A percentile compares a stretch with the other conserved stretches of the same genome.
These are phyloP conservation scores for Mallotus nudiflorus DNA, from an alignment of 345 rosid species.

Conservation along the genomic window DNA sequence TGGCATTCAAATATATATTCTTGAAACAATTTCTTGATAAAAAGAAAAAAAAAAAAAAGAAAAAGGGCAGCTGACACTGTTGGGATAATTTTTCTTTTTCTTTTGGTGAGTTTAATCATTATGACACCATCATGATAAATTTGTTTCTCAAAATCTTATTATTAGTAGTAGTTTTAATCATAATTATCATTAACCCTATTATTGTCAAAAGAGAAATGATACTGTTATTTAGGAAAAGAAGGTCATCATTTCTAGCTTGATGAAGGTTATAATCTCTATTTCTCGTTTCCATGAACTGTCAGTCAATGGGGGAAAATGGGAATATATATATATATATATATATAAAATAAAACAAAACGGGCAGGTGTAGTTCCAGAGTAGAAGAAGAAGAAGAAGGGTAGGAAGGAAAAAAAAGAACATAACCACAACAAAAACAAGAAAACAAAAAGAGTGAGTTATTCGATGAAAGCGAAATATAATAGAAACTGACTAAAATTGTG, in stretches of 20 bases:
- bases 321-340: too few species aligned
- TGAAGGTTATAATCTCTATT: constrained; percentile 29
- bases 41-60: background rate
- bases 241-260: constrained; percentile 34
- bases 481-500: constrained; percentile 38
- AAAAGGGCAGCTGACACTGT: too few species aligned
- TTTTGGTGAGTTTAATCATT: too few species aligned
- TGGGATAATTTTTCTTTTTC: too few species aligned
- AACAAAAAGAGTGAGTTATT: constrained; percentile 35
- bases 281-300: constrained; percentile 41
- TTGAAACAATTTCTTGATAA: constrained; percentile 6
- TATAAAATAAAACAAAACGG: background rate
- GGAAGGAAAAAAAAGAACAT: background rate
- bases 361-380: constrained; percentile 8
- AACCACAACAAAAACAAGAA: constrained; percentile 5
- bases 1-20: constrained; percentile 10
- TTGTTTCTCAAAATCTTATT: constrained; percentile 24
- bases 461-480: constrained; percentile 56
- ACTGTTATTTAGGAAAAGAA: constrained; percentile 30
- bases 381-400: background rate
- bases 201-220: constrained; percentile 29
- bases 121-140: constrained; percentile 17
- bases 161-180: constrained; percentile 32
- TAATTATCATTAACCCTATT: constrained; percentile 32
- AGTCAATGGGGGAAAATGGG: constrained; percentile 18